Base-by-base conservation (phyloP, 805 yeast species). In the Metschnikowia sp. region DNA sequence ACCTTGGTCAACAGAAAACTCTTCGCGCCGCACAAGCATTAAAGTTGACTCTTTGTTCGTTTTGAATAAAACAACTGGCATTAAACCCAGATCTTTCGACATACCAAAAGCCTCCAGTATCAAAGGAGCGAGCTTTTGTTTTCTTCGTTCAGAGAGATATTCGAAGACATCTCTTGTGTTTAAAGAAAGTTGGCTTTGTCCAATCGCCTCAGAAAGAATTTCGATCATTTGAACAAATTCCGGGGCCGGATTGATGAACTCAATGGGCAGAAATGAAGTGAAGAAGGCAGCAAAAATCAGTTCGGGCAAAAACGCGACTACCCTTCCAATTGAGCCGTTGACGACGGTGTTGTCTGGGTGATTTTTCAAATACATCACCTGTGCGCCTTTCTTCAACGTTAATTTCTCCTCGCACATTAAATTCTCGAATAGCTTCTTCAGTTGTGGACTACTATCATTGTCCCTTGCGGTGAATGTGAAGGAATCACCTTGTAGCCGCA, bases 351-450 rank as follows among this genome's bases (percentile, higher is more conserved):
- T 84, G 59, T 85, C 92, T 5, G 48, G 44, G 47, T 83, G 74
- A 59, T 87, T 87, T 60, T 86, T 86, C 40, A 86, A 75, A 74
- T 86, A 80, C 92, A 87, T 86, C 0, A 87, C 95, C 64, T 86
- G 94, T 0, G 92, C 88, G 39, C 85, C 85, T 46, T 76, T 76
- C 58, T 86, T 87, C 56, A 87, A 66, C 2, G 70, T 74, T 12
- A 94, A 60, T 7, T 56, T 61, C 48, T 77, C 75, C 28, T 84
- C 86, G 39, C 94, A 95, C 86, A 91, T 83, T 35, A 88, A 71
- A 39, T 77, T 75, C 18, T 84, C 83, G 42, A 84, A 64, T 48
- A 70, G 59, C 32, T 68, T 62, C 15, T 62, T 48, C 2, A 66
- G 75, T 4, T 63, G 63, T 38, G 79, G 79, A 22, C 68, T 54